Conservation (phyloP, 2,329 filamentous ascomycete genomes). For the Cordyceps javanica region DNA sequence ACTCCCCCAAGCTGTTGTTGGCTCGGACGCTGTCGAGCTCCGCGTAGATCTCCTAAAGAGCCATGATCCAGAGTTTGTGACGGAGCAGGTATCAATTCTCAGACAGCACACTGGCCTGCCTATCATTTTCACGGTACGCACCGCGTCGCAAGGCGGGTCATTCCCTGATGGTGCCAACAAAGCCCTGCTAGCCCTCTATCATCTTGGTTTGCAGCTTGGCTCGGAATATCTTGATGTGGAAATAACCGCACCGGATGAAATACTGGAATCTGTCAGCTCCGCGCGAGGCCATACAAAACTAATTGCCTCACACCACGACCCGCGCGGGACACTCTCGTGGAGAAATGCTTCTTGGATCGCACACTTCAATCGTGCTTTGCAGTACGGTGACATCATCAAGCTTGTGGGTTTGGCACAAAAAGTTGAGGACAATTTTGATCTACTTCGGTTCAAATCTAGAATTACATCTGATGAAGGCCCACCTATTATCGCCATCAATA, state of each 20-base stretch:
- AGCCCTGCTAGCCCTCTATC: conserved; percentile 70
- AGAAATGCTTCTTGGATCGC: conserved; percentile 86
- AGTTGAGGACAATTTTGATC: conserved; percentile 79
- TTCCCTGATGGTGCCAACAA: conserved; percentile 73
- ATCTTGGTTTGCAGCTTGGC: conserved; percentile 71
- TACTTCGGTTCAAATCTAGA: conserved; percentile 73
- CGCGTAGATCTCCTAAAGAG: conserved; percentile 87
- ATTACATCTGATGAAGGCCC: conserved; percentile 66
- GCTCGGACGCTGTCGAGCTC: conserved; percentile 88
- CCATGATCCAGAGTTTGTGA: conserved; percentile 68
- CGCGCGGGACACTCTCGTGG: conserved; percentile 74
- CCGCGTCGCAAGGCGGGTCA: conserved; percentile 75
- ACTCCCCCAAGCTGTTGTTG: conserved; percentile 69
- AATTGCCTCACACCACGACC: conserved; percentile 95
- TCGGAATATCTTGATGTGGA: conserved; percentile 93
- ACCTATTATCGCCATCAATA: conserved; percentile 94
- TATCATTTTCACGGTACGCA: conserved; percentile 88
- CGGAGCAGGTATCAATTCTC: conserved; percentile 73
- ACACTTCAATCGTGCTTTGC: conserved; percentile 82
- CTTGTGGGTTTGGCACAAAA: conserved; percentile 74
- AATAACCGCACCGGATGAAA: conserved; percentile 73
- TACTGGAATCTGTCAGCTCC: conserved; percentile 63
- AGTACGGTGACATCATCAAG: conserved; percentile 91
- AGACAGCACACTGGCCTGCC: conserved; percentile 67
- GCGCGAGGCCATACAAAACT: conserved; percentile 68